These are phyloP conservation scores for Umbelopsis vinacea DNA, from an alignment of 192 early-diverging fungal species.

Conservation along the genomic window DNA sequence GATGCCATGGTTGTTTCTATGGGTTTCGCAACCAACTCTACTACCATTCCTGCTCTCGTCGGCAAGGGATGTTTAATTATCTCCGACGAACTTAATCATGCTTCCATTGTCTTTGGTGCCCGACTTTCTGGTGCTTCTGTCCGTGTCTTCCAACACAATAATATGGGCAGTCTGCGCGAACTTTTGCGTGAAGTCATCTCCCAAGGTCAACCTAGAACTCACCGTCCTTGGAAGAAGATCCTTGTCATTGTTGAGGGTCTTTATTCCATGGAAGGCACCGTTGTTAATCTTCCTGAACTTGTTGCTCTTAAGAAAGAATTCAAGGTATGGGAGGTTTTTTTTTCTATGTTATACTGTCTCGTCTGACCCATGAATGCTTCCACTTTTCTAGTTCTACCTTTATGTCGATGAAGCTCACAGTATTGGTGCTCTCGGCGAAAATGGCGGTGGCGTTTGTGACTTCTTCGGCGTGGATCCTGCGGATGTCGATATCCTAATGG, in stretches of 20 bases:
- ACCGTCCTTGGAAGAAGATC: conserved; percentile 95
- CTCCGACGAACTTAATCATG: conserved; percentile 89
- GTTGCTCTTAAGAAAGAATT: conserved; percentile 81
- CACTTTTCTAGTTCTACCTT: conserved; percentile 88
- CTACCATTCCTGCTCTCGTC: conserved; percentile 86
- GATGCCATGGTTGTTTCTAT: conserved; percentile 81
- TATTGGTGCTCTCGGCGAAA: conserved; percentile 86
- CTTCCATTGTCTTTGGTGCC: conserved; percentile 85
- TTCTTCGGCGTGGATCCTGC: conserved; percentile 83
- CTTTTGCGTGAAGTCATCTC: conserved; percentile 80
- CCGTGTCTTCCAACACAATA: conserved; percentile 87
- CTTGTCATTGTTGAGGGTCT: conserved; percentile 89
- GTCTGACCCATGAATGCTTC: too few relatives aligned
- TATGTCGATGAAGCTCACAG: conserved; percentile 94
- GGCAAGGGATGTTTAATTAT: conserved; percentile 78
- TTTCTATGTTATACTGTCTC: too few relatives aligned
- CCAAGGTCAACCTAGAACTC: conserved; percentile 89
- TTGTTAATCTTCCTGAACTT: conserved; percentile 78
- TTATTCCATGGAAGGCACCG: conserved; percentile 93
- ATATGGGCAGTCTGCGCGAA: conserved; percentile 67
- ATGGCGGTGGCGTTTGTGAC: conserved; percentile 90
- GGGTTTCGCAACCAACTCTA: conserved; percentile 93
- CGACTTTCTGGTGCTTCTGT: conserved; percentile 83
- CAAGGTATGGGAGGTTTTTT: too few relatives aligned
- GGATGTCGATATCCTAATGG: conserved; percentile 90